A percentile compares a stretch with the other conserved stretches of the same genome.
Evolutionary conservation across 1,139 yeast genomes (phyloP).

Genomic region (Blastobotrys indianensis): DNA sequence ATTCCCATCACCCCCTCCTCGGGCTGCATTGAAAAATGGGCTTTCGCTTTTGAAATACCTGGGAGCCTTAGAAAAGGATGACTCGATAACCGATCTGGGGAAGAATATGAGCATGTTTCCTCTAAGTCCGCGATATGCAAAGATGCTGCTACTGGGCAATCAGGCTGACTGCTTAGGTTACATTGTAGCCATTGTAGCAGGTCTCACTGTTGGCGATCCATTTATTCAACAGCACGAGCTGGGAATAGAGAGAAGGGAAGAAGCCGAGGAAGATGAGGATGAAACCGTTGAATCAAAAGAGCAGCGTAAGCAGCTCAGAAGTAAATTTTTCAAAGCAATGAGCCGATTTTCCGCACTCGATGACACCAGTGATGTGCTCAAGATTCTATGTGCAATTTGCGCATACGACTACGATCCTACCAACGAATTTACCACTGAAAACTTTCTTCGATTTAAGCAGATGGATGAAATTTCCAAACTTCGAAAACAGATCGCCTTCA

Average conservation of each 20-base stretch:
- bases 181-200: conserved; percentile 85
- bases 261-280: conserved; percentile 27
- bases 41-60: conserved; percentile 60
- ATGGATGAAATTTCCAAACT: conserved; percentile 85
- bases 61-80: conserved; percentile 67
- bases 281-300: conserved; percentile 36
- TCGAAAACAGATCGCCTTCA: conserved; percentile 68
- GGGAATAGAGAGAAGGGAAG: conserved; percentile 41
- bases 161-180: conserved; percentile 83
- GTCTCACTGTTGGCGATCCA: conserved; percentile 91
- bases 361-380: conserved; percentile 65
- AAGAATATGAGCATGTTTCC: conserved; percentile 87
- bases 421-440: conserved; percentile 45
- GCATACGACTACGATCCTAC: conserved; percentile 65
- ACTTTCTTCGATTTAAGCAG: conserved; percentile 51
- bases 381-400: conserved; percentile 75
- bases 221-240: conserved; percentile 69
- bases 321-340: conserved; percentile 51
- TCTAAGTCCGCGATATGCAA: conserved; percentile 86
- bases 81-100: conserved; percentile 68
- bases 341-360: conserved; percentile 63
- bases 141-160: conserved; percentile 81
- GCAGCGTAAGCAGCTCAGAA: conserved; percentile 41
- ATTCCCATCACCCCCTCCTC: conserved; percentile 91
- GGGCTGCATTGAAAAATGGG: conserved; percentile 54